Evolutionary conservation across 1,284 basidiomycete genomes (phyloP).

Genomic region (Apiotrichum domesticum): DNA sequence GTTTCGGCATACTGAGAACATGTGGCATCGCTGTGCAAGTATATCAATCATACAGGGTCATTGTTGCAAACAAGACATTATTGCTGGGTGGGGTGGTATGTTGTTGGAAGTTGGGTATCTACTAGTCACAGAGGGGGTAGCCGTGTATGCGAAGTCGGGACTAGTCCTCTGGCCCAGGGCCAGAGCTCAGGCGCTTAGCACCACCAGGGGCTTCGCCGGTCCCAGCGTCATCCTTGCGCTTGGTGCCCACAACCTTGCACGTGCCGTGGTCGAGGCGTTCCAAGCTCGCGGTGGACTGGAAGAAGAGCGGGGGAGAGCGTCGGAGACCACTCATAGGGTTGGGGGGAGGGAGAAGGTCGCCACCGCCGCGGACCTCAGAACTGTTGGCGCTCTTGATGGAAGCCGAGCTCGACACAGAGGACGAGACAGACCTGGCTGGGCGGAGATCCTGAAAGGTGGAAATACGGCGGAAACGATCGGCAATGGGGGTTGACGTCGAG

Average conservation of each 20-base stretch:
- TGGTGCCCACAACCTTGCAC: conserved; percentile 13
- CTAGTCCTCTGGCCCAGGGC: conserved; percentile 19
- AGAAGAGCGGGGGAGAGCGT: conserved; percentile 35
- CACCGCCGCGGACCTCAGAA: too few relatives aligned
- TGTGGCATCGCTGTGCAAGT: conserved; percentile 2
- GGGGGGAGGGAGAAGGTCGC: conserved; percentile 10
- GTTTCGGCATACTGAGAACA: conserved; percentile 1
- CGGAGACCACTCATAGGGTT: conserved; percentile 29
- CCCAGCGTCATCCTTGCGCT: conserved; percentile 28
- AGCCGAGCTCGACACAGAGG: conserved; percentile 3
- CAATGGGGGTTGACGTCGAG: conserved; percentile 36
- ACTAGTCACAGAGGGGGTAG: background rate
- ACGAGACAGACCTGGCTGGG: conserved; percentile 4
- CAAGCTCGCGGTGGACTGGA: conserved; percentile 23
- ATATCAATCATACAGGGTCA: conserved; percentile 4
- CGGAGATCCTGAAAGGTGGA: conserved; percentile 19
- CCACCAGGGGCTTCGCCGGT: conserved; percentile 9
- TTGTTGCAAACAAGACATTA: conserved; percentile 1
- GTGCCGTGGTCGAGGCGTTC: background rate
- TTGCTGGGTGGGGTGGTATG: background rate
- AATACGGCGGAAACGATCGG: conserved; percentile 38
- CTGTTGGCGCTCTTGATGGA: background rate
- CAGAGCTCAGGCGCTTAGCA: conserved; percentile 32
- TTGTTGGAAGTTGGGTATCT: background rate
- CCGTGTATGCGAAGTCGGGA: background rate